A percentile compares a stretch with the other conserved stretches of the same genome.
Conservation (phyloP, 495 filamentous ascomycete genomes). For the Xylona heveae region DNA sequence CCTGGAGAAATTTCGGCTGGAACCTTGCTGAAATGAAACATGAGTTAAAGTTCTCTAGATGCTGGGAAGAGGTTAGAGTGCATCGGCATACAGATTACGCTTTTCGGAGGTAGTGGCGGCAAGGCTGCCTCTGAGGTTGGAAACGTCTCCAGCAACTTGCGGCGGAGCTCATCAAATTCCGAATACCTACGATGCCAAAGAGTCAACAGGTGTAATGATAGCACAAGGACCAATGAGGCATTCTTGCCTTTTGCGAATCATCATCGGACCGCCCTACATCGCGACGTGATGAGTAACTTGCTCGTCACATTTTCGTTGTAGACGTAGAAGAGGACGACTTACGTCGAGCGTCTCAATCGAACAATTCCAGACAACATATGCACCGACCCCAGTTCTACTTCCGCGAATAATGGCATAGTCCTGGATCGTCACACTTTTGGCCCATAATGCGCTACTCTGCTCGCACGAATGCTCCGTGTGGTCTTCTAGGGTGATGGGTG, state of each 20-base stretch:
- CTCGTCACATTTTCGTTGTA: slow-evolving; percentile 9
- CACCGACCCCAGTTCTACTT: slow-evolving; percentile 36
- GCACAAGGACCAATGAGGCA: not conserved
- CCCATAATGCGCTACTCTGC: slow-evolving; percentile 43
- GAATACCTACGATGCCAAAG: slow-evolving; percentile 31
- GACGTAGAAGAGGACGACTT: slow-evolving; percentile 15
- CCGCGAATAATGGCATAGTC: slow-evolving; percentile 45
- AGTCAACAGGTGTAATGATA: not conserved
- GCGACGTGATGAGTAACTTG: not conserved
- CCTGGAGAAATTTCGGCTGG: slow-evolving; percentile 44
- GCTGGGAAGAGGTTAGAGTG: not conserved
- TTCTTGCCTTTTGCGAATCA: slow-evolving; percentile 33
- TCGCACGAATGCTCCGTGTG: slow-evolving; percentile 43
- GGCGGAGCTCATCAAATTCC: slow-evolving; percentile 44
- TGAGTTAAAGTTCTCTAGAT: slow-evolving; percentile 6
- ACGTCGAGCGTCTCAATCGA: slow-evolving; percentile 49
- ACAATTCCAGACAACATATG: slow-evolving; percentile 60
- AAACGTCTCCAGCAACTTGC: slow-evolving; percentile 36
- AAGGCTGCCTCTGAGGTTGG: slow-evolving; percentile 41
- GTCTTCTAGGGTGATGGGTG: slow-evolving; percentile 44
- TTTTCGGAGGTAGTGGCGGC: slow-evolving; percentile 47
- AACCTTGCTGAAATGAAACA: slow-evolving; percentile 30
- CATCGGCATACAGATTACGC: slow-evolving; percentile 34
- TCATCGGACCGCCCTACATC: slow-evolving; percentile 33
- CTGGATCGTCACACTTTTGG: slow-evolving; percentile 39